phyloP scores from a whole-genome alignment of 1,284 basidiomycete species.

The Athelia psychrophila region DNA sequence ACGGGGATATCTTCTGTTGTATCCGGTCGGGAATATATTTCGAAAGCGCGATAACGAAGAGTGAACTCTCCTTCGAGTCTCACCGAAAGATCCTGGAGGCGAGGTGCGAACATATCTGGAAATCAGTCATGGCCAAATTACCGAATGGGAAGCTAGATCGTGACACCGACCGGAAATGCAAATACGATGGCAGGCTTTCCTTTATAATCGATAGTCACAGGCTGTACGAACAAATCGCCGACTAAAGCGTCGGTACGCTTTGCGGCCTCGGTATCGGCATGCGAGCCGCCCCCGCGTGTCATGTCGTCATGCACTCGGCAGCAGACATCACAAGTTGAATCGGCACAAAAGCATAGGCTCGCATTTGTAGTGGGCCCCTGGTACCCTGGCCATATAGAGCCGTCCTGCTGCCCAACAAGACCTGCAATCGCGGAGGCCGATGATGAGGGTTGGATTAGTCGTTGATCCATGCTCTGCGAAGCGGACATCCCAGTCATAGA shows the following conservation, averaged over 20 bases:
- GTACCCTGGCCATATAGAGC: too few relatives aligned
- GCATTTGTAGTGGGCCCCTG: too few relatives aligned
- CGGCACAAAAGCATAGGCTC: too few relatives aligned
- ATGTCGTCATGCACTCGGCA: too few relatives aligned
- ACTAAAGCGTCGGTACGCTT: neutral
- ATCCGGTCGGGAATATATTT: constrained; percentile 46
- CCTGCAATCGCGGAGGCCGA: constrained; percentile 1
- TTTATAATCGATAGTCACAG: neutral
- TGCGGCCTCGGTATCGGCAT: constrained; percentile 3
- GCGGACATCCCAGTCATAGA: too few relatives aligned
- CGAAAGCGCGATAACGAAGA: constrained; percentile 65
- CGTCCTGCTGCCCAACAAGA: neutral
- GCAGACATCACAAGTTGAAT: neutral
- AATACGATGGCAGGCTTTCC: neutral
- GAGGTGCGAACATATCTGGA: constrained; percentile 1
- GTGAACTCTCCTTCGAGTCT: constrained; percentile 65
- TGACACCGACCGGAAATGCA: constrained; percentile 10
- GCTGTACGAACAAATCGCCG: neutral
- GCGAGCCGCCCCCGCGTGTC: too few relatives aligned
- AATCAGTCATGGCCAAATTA: neutral
- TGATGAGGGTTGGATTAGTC: neutral
- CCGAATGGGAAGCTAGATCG: constrained; percentile 1
- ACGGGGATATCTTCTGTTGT: constrained; percentile 22
- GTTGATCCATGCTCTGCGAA: too few relatives aligned
- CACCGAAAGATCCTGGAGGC: constrained; percentile 62